Conservation (phyloP, 2,329 filamentous ascomycete species). For the Trichoderma gracile region DNA sequence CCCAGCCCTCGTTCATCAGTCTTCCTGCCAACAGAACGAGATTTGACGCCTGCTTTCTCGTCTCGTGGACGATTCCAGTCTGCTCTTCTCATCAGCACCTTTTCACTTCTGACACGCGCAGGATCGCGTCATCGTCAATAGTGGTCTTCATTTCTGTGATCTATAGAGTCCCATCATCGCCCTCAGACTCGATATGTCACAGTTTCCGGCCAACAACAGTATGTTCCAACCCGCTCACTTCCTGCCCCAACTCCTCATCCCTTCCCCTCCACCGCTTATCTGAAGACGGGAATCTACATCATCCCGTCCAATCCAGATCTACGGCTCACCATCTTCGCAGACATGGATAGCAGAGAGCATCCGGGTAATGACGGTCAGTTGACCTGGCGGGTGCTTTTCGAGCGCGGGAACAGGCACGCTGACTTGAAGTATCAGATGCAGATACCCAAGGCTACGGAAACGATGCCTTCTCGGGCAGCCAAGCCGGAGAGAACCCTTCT, state of each 20-base stretch:
- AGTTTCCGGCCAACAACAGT: background rate
- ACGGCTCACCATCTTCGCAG: background rate
- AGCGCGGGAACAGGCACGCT: background rate
- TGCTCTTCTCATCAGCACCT: background rate
- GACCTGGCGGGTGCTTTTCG: background rate
- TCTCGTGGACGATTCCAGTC: background rate
- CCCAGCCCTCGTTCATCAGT: background rate
- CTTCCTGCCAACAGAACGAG: background rate
- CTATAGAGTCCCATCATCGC: background rate
- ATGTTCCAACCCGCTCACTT: background rate
- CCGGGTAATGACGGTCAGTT: constrained; percentile 20
- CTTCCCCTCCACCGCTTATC: background rate
- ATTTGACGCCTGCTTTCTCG: background rate
- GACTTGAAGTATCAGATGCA: background rate
- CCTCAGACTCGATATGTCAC: background rate
- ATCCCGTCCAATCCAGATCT: constrained; percentile 6
- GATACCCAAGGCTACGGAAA: background rate
- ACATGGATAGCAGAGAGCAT: background rate
- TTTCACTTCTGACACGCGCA: background rate
- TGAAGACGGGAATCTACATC: constrained; percentile 20
- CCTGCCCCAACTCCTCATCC: background rate
- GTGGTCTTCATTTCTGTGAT: background rate
- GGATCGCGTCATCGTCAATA: background rate
- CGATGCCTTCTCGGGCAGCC: background rate
- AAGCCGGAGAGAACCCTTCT: background rate